Conservation (phyloP, 345 rosid genomes). For the Salix exigua region DNA sequence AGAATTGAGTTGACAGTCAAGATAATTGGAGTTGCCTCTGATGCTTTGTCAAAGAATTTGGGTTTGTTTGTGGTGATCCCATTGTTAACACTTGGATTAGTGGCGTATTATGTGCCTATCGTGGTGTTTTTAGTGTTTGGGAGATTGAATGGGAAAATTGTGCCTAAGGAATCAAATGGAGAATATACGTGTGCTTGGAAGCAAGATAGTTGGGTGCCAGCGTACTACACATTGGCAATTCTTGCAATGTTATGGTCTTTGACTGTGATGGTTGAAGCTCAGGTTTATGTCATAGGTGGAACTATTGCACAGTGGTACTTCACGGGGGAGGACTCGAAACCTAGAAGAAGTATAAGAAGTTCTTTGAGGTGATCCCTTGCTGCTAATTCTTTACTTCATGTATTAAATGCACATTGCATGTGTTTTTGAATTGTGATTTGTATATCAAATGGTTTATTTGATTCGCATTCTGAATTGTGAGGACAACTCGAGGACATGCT, state of each 20-base stretch:
- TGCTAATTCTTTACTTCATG: neutral
- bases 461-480: neutral
- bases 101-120: constrained; percentile 61
- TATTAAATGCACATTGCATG: neutral
- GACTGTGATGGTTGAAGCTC: constrained; percentile 70
- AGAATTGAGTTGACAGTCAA: constrained; percentile 68
- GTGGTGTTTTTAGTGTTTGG: constrained; percentile 78
- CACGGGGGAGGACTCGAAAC: constrained; percentile 62
- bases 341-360: constrained; percentile 61
- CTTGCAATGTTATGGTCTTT: constrained; percentile 90
- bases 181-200: constrained; percentile 71
- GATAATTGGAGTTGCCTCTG: constrained; percentile 71
- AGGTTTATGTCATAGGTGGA: constrained; percentile 83
- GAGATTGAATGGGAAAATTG: constrained; percentile 69
- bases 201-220: constrained; percentile 92
- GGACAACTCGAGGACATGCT: neutral
- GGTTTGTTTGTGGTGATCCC: constrained; percentile 67
- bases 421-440: neutral
- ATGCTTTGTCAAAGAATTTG: constrained; percentile 72
- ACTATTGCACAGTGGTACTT: constrained; percentile 88
- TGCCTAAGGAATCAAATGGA: constrained; percentile 47
- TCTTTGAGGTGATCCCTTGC: constrained; percentile 61
- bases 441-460: neutral
- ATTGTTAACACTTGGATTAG: constrained; percentile 49
- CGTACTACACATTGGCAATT: constrained; percentile 69